Evolutionary conservation across 2,329 filamentous ascomycete genomes (phyloP).

Genomic region (Leptodontidium sp.): DNA sequence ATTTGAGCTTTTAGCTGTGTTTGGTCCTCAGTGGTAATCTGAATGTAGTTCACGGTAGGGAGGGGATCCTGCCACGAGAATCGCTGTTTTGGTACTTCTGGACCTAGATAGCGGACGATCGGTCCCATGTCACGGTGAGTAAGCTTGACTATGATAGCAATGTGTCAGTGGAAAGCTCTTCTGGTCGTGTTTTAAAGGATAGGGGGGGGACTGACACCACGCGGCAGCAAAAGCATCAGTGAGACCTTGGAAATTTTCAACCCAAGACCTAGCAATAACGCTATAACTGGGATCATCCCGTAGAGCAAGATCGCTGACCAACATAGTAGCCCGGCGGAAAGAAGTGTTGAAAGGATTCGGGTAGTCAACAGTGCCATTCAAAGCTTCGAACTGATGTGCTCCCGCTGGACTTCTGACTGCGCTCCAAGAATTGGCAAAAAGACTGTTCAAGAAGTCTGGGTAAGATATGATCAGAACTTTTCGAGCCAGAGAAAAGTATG

Average conservation of each 20-base stretch:
- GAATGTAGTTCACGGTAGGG: constrained; percentile 56
- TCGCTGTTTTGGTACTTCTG: constrained; percentile 74
- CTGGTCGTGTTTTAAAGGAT: not conserved
- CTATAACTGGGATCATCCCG: constrained; percentile 76
- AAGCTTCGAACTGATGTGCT: constrained; percentile 78
- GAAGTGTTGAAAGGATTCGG: constrained; percentile 77
- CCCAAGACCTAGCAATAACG: constrained; percentile 77
- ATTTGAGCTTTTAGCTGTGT: constrained; percentile 72
- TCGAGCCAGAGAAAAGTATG: not conserved
- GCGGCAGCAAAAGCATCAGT: constrained; percentile 74
- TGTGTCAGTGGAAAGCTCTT: not conserved
- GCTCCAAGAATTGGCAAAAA: constrained; percentile 82
- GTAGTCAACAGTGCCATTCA: constrained; percentile 71
- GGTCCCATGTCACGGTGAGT: constrained; percentile 83
- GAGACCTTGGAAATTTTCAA: constrained; percentile 73
- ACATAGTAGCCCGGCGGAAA: constrained; percentile 72
- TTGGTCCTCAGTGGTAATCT: constrained; percentile 62
- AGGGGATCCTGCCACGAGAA: constrained; percentile 79
- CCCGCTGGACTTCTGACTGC: constrained; percentile 77
- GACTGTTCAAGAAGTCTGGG: constrained; percentile 51
- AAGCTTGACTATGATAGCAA: constrained; percentile 69
- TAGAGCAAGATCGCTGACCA: constrained; percentile 78
- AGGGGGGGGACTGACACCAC: constrained; percentile 59
- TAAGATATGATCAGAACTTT: constrained; percentile 21
- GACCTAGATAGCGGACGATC: constrained; percentile 73